Evolutionary conservation across 495 filamentous ascomycete genomes (phyloP).

Genomic region (Copromyces sp.): DNA sequence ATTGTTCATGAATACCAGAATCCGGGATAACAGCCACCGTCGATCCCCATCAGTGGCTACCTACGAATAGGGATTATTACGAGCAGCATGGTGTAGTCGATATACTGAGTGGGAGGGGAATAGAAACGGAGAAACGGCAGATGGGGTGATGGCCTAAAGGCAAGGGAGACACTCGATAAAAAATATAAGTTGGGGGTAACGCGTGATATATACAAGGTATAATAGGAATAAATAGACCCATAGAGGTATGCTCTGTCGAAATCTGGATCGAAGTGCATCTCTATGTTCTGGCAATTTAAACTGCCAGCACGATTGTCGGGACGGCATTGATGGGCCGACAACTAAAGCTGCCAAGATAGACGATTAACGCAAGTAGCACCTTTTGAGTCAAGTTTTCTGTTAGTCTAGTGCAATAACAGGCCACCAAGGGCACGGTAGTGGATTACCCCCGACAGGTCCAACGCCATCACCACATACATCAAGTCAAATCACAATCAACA

Average conservation of each 20-base stretch:
- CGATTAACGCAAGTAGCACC: neutral
- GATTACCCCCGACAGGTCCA: neutral
- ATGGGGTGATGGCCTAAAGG: neutral
- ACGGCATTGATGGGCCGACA: neutral
- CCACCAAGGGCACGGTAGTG: neutral
- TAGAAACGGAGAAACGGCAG: neutral
- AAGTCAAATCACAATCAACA: no score
- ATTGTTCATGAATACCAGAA: neutral
- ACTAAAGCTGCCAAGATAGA: neutral
- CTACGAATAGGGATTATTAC: neutral
- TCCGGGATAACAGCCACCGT: neutral
- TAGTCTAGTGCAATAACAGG: neutral
- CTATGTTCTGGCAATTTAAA: neutral
- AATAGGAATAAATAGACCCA: neutral
- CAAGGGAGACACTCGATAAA: neutral
- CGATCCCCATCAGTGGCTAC: neutral
- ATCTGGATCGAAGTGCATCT: neutral
- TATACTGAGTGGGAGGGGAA: neutral
- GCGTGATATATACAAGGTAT: accelerated
- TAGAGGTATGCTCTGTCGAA: accelerated
- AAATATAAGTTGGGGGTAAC: neutral
- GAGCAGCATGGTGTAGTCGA: neutral
- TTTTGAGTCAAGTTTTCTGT: neutral
- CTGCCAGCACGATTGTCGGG: neutral
- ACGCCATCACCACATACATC: neutral